phyloP scores from a whole-genome alignment of 148 eudicot genomes.

The Cornus controversa region DNA sequence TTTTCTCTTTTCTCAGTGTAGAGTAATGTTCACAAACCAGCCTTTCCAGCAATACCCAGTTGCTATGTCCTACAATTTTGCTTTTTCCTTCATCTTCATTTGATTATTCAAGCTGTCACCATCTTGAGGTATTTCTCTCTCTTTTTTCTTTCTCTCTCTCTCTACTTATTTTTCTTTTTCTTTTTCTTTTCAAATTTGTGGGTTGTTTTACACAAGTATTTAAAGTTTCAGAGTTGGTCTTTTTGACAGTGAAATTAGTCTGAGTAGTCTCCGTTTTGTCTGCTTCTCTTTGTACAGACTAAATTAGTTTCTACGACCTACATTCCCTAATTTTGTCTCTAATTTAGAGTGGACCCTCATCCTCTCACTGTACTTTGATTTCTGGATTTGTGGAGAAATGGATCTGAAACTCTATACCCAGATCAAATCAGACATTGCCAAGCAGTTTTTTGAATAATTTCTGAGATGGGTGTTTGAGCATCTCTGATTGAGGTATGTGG shows the following conservation, averaged over 20 bases:
- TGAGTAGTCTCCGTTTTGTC: slow-evolving; percentile 27
- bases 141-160: not conserved
- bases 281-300: slow-evolving; percentile 14
- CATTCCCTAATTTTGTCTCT: slow-evolving; percentile 45
- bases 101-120: slow-evolving; percentile 11
- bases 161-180: not conserved
- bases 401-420: slow-evolving; percentile 9
- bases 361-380: slow-evolving; percentile 2
- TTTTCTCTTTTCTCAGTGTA: slow-evolving; percentile 8
- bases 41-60: slow-evolving; percentile 35
- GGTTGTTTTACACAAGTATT: not conserved
- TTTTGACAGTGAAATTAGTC: slow-evolving; percentile 26
- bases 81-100: not conserved
- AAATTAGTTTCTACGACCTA: slow-evolving; percentile 23
- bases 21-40: slow-evolving; percentile 21
- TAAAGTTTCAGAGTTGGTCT: not conserved
- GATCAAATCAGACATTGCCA: slow-evolving; percentile 6
- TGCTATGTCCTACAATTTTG: not conserved
- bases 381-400: slow-evolving; percentile 17
- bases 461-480: slow-evolving; percentile 19
- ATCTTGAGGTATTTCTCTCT: not conserved
- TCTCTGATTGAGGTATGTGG: slow-evolving; percentile 29
- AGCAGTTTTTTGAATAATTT: slow-evolving; percentile 10
- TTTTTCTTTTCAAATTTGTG: not conserved
- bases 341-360: slow-evolving; percentile 21